A percentile compares a stretch with the other conserved stretches of the same genome.
Conservation (phyloP, 352 stramenopile species). For the Pythium aphanidermatum region DNA sequence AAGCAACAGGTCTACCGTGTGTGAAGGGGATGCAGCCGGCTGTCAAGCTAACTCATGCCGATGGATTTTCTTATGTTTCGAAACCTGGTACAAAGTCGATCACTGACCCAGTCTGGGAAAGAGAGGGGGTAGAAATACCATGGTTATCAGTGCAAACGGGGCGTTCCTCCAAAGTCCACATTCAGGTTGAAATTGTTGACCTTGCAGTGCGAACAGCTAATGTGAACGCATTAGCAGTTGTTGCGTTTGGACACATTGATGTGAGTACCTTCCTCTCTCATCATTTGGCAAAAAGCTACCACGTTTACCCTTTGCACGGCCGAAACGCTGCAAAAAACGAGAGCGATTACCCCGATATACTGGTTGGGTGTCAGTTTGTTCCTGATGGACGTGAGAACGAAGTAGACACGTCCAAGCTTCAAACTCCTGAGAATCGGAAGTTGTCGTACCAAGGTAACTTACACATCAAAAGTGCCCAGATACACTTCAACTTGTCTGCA, state of each 20-base stretch:
- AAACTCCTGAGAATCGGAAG: constrained; percentile 4
- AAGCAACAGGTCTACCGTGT: constrained; percentile 22
- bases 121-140: constrained; percentile 22
- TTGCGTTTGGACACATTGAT: constrained; percentile 31
- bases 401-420: background rate
- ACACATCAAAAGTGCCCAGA: constrained; percentile 26
- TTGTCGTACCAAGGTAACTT: constrained; percentile 16
- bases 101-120: constrained; percentile 22
- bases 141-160: constrained; percentile 4
- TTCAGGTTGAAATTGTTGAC: constrained; percentile 38
- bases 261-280: constrained; percentile 28
- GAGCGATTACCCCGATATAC: constrained; percentile 12
- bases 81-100: constrained; percentile 29
- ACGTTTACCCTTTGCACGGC: constrained; percentile 19
- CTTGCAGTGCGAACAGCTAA: constrained; percentile 31
- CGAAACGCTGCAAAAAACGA: background rate
- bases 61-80: constrained; percentile 21
- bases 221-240: constrained; percentile 23
- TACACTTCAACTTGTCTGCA: constrained; percentile 15
- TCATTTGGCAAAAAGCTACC: constrained; percentile 27
- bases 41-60: constrained; percentile 12
- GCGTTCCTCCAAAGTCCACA: too few species aligned
- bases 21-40: constrained; percentile 34
- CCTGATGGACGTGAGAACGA: constrained; percentile 17
- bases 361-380: constrained; percentile 43